These are phyloP conservation scores for Erigeron philadelphicus DNA, from an alignment of 140 eudicot genomes.

Conservation along the genomic window DNA sequence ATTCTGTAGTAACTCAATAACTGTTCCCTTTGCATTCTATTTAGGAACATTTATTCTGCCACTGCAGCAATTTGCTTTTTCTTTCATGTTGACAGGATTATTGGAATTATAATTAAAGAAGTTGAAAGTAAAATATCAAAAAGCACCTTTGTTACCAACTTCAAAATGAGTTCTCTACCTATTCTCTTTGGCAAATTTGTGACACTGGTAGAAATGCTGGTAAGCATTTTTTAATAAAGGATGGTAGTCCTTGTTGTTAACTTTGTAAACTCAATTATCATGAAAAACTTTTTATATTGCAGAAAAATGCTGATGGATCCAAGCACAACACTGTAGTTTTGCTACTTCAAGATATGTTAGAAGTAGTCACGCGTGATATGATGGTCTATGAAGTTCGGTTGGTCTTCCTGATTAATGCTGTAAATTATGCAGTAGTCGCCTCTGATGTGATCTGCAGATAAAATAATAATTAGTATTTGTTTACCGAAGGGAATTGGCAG, in stretches of 20 bases:
- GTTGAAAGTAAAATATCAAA: slow-evolving; percentile 61
- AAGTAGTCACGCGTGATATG: slow-evolving; percentile 92
- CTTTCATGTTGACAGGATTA: slow-evolving; percentile 41
- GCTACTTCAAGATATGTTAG: slow-evolving; percentile 89
- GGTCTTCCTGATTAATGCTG: slow-evolving; percentile 9
- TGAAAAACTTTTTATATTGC: slow-evolving; percentile 29
- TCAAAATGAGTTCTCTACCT: slow-evolving; percentile 64
- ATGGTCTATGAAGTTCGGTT: slow-evolving; percentile 83
- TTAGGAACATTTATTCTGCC: background rate
- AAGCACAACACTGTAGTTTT: slow-evolving; percentile 67
- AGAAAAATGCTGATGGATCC: slow-evolving; percentile 68
- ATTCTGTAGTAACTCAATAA: background rate
- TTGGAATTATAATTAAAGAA: slow-evolving; percentile 58
- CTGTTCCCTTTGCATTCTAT: background rate
- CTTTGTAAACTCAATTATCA: background rate
- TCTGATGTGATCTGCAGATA: background rate
- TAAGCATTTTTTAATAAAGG: slow-evolving; percentile 28
- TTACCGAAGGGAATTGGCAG: slow-evolving; percentile 54
- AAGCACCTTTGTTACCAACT: slow-evolving; percentile 53
- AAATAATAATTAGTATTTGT: slow-evolving; percentile 10
- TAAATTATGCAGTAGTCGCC: background rate
- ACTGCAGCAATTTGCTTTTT: background rate
- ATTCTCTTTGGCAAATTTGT: slow-evolving; percentile 58
- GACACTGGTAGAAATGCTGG: slow-evolving; percentile 66
- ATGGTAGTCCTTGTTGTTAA: background rate